Evolutionary conservation across 208 protist species (phyloP).

Genomic region (Leishmania mexicana): DNA sequence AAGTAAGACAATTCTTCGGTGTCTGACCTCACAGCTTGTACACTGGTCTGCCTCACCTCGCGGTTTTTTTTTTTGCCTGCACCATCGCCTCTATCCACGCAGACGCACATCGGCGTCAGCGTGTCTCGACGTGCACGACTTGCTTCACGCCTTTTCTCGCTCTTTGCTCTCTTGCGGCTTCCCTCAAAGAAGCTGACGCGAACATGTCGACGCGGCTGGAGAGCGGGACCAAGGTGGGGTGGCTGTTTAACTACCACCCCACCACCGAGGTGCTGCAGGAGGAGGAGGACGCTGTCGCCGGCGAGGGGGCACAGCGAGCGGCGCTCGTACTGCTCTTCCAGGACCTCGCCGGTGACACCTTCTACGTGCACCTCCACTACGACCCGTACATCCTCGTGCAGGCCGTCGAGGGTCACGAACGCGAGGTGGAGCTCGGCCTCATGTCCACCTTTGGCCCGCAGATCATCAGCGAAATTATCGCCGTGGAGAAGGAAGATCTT

Average conservation of each 20-base stretch:
- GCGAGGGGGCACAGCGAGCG: constrained; percentile 40
- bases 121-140: not conserved
- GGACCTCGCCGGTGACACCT: constrained; percentile 80
- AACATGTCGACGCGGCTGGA: constrained; percentile 47
- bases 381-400: constrained; percentile 84
- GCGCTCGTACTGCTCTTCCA: constrained; percentile 84
- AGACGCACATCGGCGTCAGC: not conserved
- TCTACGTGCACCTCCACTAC: constrained; percentile 75
- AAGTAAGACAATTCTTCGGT: not conserved
- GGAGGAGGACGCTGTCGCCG: constrained; percentile 28
- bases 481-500: constrained; percentile 95
- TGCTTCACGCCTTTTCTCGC: not conserved
- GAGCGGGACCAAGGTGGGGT: constrained; percentile 75
- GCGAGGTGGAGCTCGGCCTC: constrained; percentile 96
- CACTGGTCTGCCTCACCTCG: not conserved
- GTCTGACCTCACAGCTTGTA: too few species aligned
- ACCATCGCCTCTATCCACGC: not conserved
- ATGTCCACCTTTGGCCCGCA: constrained; percentile 87
- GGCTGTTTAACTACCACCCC: constrained; percentile 92
- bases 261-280: constrained; percentile 47
- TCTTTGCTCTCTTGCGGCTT: not conserved
- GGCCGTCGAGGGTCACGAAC: constrained; percentile 79
- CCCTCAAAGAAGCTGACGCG: not conserved
- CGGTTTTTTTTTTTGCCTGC: not conserved
- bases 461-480: constrained; percentile 81